Evolutionary conservation across 192 early-diverging fungal genomes (phyloP).

Genomic region (Helicostylum pulchrum): DNA sequence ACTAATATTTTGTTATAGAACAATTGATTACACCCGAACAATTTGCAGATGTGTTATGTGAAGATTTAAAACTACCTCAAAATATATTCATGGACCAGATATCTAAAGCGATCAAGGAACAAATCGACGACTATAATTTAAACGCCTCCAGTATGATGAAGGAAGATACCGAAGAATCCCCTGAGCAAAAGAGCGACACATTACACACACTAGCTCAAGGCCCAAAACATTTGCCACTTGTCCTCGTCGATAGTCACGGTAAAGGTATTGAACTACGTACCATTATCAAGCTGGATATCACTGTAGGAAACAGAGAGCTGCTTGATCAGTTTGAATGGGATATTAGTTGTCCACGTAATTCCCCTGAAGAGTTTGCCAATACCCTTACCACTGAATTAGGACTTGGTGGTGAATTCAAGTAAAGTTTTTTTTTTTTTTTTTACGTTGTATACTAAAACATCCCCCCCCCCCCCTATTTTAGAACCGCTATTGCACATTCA

Average conservation of each 20-base stretch:
- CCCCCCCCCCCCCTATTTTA: too few species aligned
- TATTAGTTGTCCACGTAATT: conserved; percentile 65
- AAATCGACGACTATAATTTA: conserved; percentile 77
- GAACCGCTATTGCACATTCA: conserved; percentile 86
- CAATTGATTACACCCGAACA: conserved; percentile 63
- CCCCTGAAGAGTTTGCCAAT: conserved; percentile 85
- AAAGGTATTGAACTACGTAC: too few species aligned
- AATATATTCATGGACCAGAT: conserved; percentile 59
- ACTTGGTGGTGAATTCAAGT: conserved; percentile 85
- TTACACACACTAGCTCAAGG: too few species aligned
- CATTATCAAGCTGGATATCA: conserved; percentile 69
- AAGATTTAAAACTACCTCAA: conserved; percentile 72
- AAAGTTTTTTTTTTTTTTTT: too few species aligned
- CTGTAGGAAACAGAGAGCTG: conserved; percentile 76
- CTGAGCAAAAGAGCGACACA: too few species aligned
- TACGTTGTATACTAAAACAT: too few species aligned
- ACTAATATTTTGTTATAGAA: too few species aligned
- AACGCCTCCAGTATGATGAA: conserved; percentile 39
- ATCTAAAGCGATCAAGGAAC: conserved; percentile 75
- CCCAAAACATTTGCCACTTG: too few species aligned
- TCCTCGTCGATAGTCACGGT: too few species aligned
- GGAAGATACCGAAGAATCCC: too few species aligned
- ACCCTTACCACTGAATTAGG: conserved; percentile 72
- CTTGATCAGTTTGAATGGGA: conserved; percentile 98
- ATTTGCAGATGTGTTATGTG: conserved; percentile 82